These are phyloP conservation scores for Colletotrichum lindemuthianum DNA, from an alignment of 2,329 filamentous ascomycete genomes.

Conservation along the genomic window DNA sequence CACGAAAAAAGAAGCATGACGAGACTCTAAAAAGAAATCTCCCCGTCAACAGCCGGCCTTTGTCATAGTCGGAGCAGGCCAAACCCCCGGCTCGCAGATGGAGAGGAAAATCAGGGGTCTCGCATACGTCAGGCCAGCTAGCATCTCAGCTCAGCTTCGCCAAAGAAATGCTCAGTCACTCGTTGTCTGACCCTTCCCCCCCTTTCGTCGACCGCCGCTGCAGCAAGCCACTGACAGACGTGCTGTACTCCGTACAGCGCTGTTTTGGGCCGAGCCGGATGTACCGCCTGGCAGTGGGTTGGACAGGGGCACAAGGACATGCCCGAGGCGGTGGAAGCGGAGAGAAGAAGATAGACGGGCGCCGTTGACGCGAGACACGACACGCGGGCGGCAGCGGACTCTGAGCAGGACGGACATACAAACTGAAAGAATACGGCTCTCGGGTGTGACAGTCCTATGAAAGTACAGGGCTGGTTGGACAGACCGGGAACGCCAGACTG, in stretches of 20 bases:
- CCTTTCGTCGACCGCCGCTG: slow-evolving; percentile 5
- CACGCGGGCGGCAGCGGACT: slow-evolving; percentile 13
- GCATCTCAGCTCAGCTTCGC: slow-evolving; percentile 32
- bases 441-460: slow-evolving; percentile 22
- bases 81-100: not conserved
- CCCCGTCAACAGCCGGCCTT: slow-evolving; percentile 28
- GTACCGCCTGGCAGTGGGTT: slow-evolving; percentile 20
- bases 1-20: not conserved
- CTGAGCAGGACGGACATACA: slow-evolving; percentile 2
- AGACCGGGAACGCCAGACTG: slow-evolving; percentile 4
- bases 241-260: slow-evolving; percentile 22
- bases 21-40: slow-evolving; percentile 5
- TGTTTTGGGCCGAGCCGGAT: slow-evolving; percentile 21
- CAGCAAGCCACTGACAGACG: slow-evolving; percentile 26
- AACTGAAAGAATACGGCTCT: slow-evolving; percentile 4
- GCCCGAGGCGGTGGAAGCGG: slow-evolving; percentile 32
- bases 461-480: slow-evolving; percentile 8
- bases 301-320: slow-evolving; percentile 5
- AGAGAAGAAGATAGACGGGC: slow-evolving; percentile 32
- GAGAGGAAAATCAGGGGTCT: slow-evolving; percentile 18
- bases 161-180: slow-evolving; percentile 14
- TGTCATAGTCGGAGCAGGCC: not conserved
- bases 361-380: slow-evolving; percentile 24
- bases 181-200: slow-evolving; percentile 18
- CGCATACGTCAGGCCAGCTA: slow-evolving; percentile 27